Percentiles rank a stretch among this genome's conserved stretches.
phyloP scores from a whole-genome alignment of 176 grass and related monocot species.

The Triticum aestivum region IWGSC_CS_RefSeq_v2.1 NC_057814.1:528223073-528223572 shows the following conservation, averaged over 20 bases:
- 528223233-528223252: neutral
- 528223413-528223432: neutral
- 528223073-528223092: conserved; percentile 29
- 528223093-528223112: conserved; percentile 32
- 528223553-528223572: neutral
- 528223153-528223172: conserved; percentile 24
- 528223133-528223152: neutral
- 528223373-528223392: neutral
- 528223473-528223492: neutral
- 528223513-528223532: neutral
- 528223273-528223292: conserved; percentile 13
- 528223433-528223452: neutral
- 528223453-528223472: neutral
- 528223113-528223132: neutral
- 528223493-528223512: neutral
- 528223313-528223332: neutral
- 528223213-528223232: neutral
- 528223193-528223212: neutral
- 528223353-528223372: neutral
- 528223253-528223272: neutral
- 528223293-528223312: neutral
- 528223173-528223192: neutral
- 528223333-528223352: neutral
- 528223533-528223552: neutral
- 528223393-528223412: neutral